These are phyloP conservation scores for Calocera cornea DNA, from an alignment of 768 basidiomycete genomes.

Conservation along the genomic window DNA sequence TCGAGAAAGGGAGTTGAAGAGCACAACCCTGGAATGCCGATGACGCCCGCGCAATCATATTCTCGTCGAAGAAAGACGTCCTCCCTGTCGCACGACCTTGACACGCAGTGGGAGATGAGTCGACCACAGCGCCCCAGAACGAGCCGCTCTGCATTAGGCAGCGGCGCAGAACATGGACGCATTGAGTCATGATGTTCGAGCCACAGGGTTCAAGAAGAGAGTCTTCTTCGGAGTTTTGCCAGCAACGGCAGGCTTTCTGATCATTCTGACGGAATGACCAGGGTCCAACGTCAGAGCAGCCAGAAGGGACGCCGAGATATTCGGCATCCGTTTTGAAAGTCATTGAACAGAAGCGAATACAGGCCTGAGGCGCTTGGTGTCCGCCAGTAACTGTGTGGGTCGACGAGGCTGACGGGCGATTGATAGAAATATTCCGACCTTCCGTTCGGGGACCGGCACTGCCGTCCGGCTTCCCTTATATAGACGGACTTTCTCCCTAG, in stretches of 20 bases:
- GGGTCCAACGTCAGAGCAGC: neutral
- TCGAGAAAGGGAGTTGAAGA: too few relatives aligned
- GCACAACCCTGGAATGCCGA: too few relatives aligned
- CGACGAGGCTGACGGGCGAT: neutral
- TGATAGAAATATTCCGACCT: neutral
- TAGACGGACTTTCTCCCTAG: neutral
- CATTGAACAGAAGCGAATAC: neutral
- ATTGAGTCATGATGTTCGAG: neutral
- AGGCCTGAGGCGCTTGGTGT: too few relatives aligned
- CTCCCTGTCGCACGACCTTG: too few relatives aligned
- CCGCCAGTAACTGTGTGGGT: too few relatives aligned
- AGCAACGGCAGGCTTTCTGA: neutral
- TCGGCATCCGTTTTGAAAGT: neutral
- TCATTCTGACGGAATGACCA: neutral
- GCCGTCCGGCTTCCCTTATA: neutral
- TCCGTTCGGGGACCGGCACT: neutral
- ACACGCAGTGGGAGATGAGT: too few relatives aligned
- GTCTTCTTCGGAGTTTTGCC: neutral
- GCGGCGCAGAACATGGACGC: neutral
- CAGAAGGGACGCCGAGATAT: neutral
- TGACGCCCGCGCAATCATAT: too few relatives aligned
- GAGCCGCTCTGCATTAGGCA: neutral
- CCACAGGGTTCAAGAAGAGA: slow-evolving; percentile 1
- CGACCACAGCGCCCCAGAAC: too few relatives aligned
- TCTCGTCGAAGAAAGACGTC: too few relatives aligned